Evolutionary conservation across 257 asterid species (phyloP).

Genomic region (Handroanthus guayacan): DNA sequence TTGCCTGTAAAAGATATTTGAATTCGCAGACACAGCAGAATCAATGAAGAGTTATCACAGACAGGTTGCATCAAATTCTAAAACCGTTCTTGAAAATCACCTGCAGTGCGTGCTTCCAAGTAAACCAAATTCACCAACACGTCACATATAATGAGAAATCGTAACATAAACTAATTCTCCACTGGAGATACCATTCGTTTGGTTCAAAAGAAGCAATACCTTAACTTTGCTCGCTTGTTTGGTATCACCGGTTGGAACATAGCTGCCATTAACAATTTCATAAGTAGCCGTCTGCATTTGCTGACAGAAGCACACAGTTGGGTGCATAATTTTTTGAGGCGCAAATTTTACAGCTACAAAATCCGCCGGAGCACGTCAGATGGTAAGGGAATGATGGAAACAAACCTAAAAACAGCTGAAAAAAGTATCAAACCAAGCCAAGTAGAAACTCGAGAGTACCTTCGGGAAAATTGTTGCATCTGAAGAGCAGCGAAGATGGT

Average conservation of each 20-base stretch:
- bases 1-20: neutral
- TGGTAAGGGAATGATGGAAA: constrained; percentile 3
- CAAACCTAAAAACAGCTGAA: neutral
- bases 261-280: constrained; percentile 77
- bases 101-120: neutral
- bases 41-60: neutral
- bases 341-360: constrained; percentile 54
- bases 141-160: neutral
- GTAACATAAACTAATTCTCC: neutral
- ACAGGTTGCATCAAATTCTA: neutral
- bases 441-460: constrained; percentile 37
- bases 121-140: neutral
- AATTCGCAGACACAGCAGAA: constrained; percentile 1
- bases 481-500: constrained; percentile 46
- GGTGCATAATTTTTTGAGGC: constrained; percentile 47
- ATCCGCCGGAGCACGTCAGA: constrained; percentile 3
- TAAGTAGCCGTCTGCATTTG: constrained; percentile 72
- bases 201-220: constrained; percentile 38
- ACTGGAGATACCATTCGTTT: neutral
- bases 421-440: neutral
- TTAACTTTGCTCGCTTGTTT: constrained; percentile 43
- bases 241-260: constrained; percentile 58
- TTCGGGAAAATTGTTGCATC: constrained; percentile 48
- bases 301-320: constrained; percentile 60
- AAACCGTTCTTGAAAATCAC: neutral